Evolutionary conservation across 768 basidiomycete genomes (phyloP).

Genomic region (Fistulinella prunicolor): DNA sequence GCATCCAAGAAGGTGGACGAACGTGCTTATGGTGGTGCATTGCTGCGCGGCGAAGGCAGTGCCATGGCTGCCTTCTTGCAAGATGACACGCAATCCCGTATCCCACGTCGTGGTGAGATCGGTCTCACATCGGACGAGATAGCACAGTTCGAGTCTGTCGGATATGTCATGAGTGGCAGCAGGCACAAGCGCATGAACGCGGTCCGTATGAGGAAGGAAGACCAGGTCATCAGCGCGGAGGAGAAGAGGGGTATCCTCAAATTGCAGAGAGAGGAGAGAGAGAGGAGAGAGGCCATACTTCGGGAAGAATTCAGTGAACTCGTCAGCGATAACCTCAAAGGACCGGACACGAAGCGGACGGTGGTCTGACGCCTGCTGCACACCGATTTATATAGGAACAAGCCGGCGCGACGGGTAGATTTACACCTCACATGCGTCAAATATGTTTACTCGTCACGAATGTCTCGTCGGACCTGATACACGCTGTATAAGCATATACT

Average conservation of each 20-base stretch:
- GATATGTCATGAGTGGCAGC: slow-evolving; percentile 98
- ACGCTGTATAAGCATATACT: too few relatives aligned
- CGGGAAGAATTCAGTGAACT: slow-evolving; percentile 88
- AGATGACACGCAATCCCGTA: slow-evolving; percentile 80
- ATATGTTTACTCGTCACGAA: too few relatives aligned
- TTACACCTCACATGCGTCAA: too few relatives aligned
- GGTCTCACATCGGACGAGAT: slow-evolving; percentile 88
- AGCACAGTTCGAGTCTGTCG: slow-evolving; percentile 79
- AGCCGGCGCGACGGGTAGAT: background rate
- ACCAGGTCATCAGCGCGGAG: slow-evolving; percentile 98
- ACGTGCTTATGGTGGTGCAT: slow-evolving; percentile 83
- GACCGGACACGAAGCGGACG: slow-evolving; percentile 28
- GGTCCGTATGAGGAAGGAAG: slow-evolving; percentile 98
- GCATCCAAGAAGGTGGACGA: slow-evolving; percentile 64
- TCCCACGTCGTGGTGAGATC: slow-evolving; percentile 98
- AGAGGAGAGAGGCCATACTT: slow-evolving; percentile 85
- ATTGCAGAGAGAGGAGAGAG: slow-evolving; percentile 90
- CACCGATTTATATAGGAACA: background rate
- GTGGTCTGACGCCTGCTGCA: slow-evolving; percentile 2
- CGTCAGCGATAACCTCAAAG: slow-evolving; percentile 72
- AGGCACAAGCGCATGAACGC: slow-evolving; percentile 98
- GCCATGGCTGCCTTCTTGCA: slow-evolving; percentile 97
- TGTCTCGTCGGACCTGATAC: too few relatives aligned
- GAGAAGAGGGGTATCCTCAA: slow-evolving; percentile 97
- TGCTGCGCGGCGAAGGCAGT: slow-evolving; percentile 92